Evolutionary conservation across 169 alveolate species (phyloP).

Genomic region (Besnoitia besnoiti): DNA sequence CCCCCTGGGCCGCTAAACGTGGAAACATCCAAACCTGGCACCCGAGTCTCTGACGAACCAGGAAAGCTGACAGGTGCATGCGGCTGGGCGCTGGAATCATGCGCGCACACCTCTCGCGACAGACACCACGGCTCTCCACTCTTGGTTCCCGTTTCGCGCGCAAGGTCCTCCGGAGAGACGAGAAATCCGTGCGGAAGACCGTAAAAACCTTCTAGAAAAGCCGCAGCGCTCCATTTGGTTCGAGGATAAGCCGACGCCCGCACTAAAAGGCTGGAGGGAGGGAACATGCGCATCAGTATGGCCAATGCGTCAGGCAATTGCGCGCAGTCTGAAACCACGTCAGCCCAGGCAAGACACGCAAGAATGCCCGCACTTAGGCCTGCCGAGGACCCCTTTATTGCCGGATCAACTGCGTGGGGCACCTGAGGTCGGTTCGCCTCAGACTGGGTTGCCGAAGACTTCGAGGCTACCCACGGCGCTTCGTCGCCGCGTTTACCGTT

Average conservation of each 20-base stretch:
- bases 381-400: too few species aligned
- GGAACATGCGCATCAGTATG: not conserved
- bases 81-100: not conserved
- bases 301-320: not conserved
- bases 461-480: too few species aligned
- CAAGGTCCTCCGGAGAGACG: constrained; percentile 18
- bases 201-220: constrained; percentile 3
- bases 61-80: not conserved
- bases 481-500: too few species aligned
- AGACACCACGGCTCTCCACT: not conserved
- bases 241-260: not conserved
- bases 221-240: constrained; percentile 15
- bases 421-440: too few species aligned
- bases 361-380: too few species aligned
- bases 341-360: not conserved
- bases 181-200: not conserved
- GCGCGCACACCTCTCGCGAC: not conserved
- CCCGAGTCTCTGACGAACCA: not conserved
- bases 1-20: not conserved
- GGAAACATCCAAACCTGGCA: not conserved
- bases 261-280: not conserved
- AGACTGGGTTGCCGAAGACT: too few species aligned
- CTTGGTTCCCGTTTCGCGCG: not conserved
- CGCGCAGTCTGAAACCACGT: not conserved
- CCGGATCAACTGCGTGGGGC: too few species aligned